Conservation (phyloP, 495 filamentous ascomycete species). For the Aspergillus diversus region DNA sequence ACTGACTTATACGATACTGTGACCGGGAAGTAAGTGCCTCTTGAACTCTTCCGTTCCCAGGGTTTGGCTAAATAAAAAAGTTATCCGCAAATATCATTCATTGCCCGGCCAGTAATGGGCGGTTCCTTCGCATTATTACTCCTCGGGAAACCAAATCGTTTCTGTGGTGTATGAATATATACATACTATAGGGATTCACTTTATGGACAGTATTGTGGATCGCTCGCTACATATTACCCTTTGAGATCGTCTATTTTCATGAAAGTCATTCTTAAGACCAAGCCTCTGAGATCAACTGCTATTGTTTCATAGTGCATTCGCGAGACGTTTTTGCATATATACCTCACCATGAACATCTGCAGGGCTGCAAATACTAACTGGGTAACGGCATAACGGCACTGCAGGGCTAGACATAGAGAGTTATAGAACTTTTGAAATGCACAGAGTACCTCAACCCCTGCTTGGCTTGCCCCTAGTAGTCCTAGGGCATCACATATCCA, state of each 20-base stretch:
- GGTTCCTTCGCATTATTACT: conserved; percentile 57
- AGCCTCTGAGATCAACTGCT: not conserved
- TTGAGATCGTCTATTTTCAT: conserved; percentile 16
- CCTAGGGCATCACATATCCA: too few species aligned
- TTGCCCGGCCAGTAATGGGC: conserved; percentile 59
- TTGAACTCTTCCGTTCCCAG: not conserved
- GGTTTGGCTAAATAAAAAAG: conserved; percentile 25
- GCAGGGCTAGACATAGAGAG: not conserved
- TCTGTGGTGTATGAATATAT: conserved; percentile 3
- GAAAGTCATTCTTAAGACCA: conserved; percentile 11
- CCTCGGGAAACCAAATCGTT: conserved; percentile 9
- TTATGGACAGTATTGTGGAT: not conserved
- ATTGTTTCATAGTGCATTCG: conserved; percentile 13
- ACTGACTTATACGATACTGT: conserved; percentile 60
- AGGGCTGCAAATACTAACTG: conserved; percentile 19
- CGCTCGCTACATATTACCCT: conserved; percentile 9
- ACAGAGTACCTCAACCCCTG: not conserved
- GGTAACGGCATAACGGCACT: conserved; percentile 3
- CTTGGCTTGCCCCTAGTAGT: not conserved
- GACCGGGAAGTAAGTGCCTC: conserved; percentile 44
- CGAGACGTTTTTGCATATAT: conserved; percentile 12
- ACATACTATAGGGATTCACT: conserved; percentile 1
- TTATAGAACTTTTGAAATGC: not conserved
- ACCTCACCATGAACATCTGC: conserved; percentile 4
- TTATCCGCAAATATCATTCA: conserved; percentile 44